Base-by-base conservation (phyloP, 2,329 filamentous ascomycete species). In the Monascus ruber region DNA sequence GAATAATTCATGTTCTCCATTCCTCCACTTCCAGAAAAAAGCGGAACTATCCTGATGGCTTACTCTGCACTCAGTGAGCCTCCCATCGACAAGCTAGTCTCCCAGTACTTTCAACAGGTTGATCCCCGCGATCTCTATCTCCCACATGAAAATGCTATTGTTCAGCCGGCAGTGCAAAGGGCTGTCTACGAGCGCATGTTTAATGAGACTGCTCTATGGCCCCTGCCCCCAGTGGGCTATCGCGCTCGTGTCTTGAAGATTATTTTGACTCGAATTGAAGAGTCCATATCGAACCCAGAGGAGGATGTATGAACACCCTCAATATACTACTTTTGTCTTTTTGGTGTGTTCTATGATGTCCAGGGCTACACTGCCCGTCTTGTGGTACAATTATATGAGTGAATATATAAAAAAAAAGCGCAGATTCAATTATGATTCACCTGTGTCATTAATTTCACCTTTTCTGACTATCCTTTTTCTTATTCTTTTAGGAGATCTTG, bases 31-130 rank as follows among this genome's bases (percentile, higher is more conserved):
- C 8, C 29, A 8, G 29, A 31, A 31, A 31, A 6, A 6, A 34
- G 28, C 6, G 2, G 28, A 6, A 6, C 28, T 29, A 10, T 29
- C 28, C 28, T 29, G 35, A 45, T 47, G 40, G 26, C 36, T 37
- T 28, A 39, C 28, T 47, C 34, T 25, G 33, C 34, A 31, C 41
- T 48, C 37, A 27, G 54, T 55, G 52, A 47, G 48, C 45, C 42
- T 41, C 46, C 34, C 59, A 47, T 63, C 50, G 48, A 56, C 49
- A 54, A 64, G 34, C 55, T 72, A 36, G 53, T 57, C 43, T 72
- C 76, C 78, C 87, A 94, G 56, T 93, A 85, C 55, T 72, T 89
- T 28, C 87, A 95, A 58, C 68, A 88, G 2, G 77, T 79, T 33
- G 71, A 88, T 35, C 65, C 69, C 1, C 58, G 69, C 5, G 58